A percentile compares a stretch with the other conserved stretches of the same genome.
These are phyloP conservation scores for Striga hermonthica DNA, from an alignment of 305 asterid genomes.

Conservation along the genomic window DNA sequence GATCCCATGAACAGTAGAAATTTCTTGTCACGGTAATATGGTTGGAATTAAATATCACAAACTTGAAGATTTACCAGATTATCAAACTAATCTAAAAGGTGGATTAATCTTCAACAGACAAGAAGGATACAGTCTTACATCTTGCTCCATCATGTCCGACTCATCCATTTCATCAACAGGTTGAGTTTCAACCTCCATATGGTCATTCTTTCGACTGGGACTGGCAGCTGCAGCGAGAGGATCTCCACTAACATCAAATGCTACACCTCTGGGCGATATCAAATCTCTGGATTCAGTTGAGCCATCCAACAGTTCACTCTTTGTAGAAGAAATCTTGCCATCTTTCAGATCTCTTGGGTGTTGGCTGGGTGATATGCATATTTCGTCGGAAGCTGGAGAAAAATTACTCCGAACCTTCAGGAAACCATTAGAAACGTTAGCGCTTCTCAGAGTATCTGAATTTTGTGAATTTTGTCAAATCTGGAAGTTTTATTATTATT, in stretches of 20 bases:
- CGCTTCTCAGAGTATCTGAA: conserved; percentile 32
- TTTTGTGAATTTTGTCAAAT: conserved; percentile 33
- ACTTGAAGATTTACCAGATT: conserved; percentile 20
- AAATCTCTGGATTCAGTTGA: conserved; percentile 40
- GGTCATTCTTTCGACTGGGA: conserved; percentile 39
- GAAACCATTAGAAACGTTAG: conserved; percentile 30
- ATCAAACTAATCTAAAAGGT: conserved; percentile 22
- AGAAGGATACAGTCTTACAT: conserved; percentile 52
- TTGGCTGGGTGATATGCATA: conserved; percentile 29
- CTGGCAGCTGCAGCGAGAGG: conserved; percentile 33
- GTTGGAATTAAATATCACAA: conserved; percentile 12
- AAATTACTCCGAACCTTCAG: conserved; percentile 35
- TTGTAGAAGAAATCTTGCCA: conserved; percentile 35
- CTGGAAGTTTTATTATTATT: too few relatives aligned
- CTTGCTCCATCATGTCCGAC: conserved; percentile 82
- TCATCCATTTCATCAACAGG: conserved; percentile 56
- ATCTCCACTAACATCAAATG: conserved; percentile 40
- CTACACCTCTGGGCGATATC: conserved; percentile 32
- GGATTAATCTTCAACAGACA: conserved; percentile 24
- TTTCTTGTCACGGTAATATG: conserved; percentile 8
- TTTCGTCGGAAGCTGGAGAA: conserved; percentile 34
- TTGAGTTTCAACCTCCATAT: conserved; percentile 46
- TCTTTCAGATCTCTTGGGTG: conserved; percentile 31
- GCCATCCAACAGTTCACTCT: conserved; percentile 33
- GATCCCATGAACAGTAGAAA: conserved; percentile 7